phyloP scores from a whole-genome alignment of 2,329 filamentous ascomycete species.

The Mycosphaerelloides madeirae region DNA sequence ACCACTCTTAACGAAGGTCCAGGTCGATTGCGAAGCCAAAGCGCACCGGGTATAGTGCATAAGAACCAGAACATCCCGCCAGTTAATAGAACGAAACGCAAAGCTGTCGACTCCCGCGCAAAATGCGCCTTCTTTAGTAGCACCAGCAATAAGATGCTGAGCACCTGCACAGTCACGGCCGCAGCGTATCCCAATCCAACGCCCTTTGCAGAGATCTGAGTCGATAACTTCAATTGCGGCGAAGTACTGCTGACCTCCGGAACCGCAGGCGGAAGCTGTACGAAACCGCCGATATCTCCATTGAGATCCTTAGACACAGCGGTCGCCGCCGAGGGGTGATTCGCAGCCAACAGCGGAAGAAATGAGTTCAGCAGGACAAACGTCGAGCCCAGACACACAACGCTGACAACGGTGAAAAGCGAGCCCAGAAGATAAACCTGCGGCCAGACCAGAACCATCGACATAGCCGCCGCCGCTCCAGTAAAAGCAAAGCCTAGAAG shows the following conservation, averaged over 20 bases:
- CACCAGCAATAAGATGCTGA: constrained; percentile 70
- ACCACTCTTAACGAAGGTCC: constrained; percentile 66
- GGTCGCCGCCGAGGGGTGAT: constrained; percentile 56
- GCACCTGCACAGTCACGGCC: constrained; percentile 72
- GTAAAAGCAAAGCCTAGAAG: constrained; percentile 73
- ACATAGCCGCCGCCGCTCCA: constrained; percentile 72
- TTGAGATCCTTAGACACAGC: background rate
- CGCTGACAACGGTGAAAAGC: constrained; percentile 75
- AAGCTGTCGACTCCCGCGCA: constrained; percentile 68
- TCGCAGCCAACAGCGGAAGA: constrained; percentile 76
- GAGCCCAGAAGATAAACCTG: constrained; percentile 73
- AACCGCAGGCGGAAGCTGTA: background rate
- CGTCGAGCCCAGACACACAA: constrained; percentile 87
- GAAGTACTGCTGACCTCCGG: constrained; percentile 34
- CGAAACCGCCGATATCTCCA: background rate
- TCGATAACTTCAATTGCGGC: constrained; percentile 71
- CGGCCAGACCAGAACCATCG: constrained; percentile 71
- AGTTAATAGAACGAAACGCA: constrained; percentile 74
- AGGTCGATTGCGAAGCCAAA: constrained; percentile 63
- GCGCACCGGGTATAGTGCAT: constrained; percentile 76
- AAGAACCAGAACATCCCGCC: constrained; percentile 84
- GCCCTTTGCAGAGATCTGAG: constrained; percentile 78
- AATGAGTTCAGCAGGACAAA: constrained; percentile 96
- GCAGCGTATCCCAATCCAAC: constrained; percentile 87
- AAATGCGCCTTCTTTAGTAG: constrained; percentile 50